Conservation (phyloP, 73 alveolate species). For the Symbiodinium natans region DNA sequence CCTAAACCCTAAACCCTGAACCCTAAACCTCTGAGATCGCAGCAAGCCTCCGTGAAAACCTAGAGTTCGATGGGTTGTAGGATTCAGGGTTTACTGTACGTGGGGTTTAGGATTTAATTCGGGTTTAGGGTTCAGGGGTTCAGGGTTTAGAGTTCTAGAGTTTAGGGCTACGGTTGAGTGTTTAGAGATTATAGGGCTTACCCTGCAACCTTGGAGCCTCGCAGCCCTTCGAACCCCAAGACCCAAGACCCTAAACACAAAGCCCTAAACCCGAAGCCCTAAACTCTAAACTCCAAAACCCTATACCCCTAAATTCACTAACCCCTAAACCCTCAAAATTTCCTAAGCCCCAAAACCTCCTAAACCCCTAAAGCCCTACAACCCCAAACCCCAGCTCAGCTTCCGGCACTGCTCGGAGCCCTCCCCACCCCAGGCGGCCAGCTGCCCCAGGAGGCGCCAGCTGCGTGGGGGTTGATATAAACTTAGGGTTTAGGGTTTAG, state of each 20-base stretch:
- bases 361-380: too few relatives aligned
- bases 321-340: too few relatives aligned
- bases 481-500: background rate
- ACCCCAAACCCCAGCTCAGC: background rate
- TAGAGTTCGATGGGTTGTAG: too few relatives aligned
- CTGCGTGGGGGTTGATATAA: constrained; percentile 1
- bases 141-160: background rate
- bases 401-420: constrained; percentile 59
- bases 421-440: constrained; percentile 91
- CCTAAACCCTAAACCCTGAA: too few relatives aligned
- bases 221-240: too few relatives aligned
- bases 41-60: too few relatives aligned
- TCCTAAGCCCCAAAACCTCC: too few relatives aligned
- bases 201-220: background rate
- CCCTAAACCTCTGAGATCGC: too few relatives aligned
- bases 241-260: background rate
- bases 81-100: too few relatives aligned
- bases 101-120: too few relatives aligned
- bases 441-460: constrained; percentile 87
- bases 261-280: background rate
- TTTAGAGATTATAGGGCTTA: too few relatives aligned
- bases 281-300: background rate
- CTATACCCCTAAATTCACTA: too few relatives aligned
- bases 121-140: background rate
- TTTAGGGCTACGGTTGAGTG: background rate